These are phyloP conservation scores for Coemansia sp. DNA, from an alignment of 192 early-diverging fungal species.

Conservation along the genomic window DNA sequence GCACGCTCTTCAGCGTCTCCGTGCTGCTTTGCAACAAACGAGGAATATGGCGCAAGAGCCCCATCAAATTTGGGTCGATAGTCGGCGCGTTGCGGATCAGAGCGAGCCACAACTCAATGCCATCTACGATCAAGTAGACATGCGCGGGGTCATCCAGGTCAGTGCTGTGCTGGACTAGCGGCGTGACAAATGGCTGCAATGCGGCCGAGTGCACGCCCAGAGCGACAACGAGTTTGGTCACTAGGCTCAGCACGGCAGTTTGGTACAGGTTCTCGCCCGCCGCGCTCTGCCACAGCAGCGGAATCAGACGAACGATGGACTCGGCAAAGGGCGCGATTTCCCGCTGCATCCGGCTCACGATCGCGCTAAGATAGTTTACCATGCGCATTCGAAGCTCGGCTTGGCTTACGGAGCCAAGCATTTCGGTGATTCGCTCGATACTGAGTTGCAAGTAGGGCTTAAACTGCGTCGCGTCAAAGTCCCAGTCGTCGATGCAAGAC, in stretches of 20 bases:
- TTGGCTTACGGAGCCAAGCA: conserved; percentile 71
- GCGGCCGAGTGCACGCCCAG: conserved; percentile 70
- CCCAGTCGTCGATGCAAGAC: conserved; percentile 83
- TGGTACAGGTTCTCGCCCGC: conserved; percentile 80
- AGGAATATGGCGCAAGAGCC: conserved; percentile 66
- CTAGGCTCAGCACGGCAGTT: conserved; percentile 73
- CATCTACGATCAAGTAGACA: conserved; percentile 88
- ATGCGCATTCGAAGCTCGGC: conserved; percentile 78
- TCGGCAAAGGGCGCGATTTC: conserved; percentile 76
- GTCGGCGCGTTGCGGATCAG: conserved; percentile 70
- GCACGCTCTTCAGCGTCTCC: conserved; percentile 72
- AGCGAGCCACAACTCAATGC: conserved; percentile 86
- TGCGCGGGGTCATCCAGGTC: conserved; percentile 65
- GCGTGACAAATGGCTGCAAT: conserved; percentile 74
- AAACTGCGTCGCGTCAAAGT: conserved; percentile 76
- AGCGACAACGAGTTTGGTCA: conserved; percentile 78
- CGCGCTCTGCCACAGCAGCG: conserved; percentile 78
- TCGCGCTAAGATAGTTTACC: conserved; percentile 70
- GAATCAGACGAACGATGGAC: conserved; percentile 73
- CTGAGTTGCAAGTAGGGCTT: conserved; percentile 65
- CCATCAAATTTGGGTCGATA: conserved; percentile 58
- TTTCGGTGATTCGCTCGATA: conserved; percentile 59
- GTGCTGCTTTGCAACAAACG: conserved; percentile 72
- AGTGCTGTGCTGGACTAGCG: conserved; percentile 76
- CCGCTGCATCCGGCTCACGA: conserved; percentile 79